Evolutionary conservation across 306 rosid genomes (phyloP).

Genomic region (Quercus engelmannii): DNA sequence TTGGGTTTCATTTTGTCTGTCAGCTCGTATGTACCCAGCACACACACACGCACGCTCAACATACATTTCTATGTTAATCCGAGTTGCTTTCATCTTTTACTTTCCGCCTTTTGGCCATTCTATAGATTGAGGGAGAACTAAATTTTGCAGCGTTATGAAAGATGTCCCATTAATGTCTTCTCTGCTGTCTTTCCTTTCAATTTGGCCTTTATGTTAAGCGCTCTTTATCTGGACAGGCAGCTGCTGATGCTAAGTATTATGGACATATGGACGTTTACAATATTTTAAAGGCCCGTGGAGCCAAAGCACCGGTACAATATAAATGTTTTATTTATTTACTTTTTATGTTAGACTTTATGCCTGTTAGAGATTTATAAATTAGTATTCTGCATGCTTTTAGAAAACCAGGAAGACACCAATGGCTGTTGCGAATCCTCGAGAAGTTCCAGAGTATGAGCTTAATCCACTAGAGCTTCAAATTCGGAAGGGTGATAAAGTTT

Average conservation of each 20-base stretch:
- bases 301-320: conserved; percentile 75
- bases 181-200: background rate
- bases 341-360: background rate
- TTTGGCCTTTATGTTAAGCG: background rate
- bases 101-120: too few relatives aligned
- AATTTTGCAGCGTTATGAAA: background rate
- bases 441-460: conserved; percentile 99
- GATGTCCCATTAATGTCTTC: background rate
- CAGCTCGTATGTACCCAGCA: too few relatives aligned
- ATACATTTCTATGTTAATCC: too few relatives aligned
- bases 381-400: conserved; percentile 36
- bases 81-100: too few relatives aligned
- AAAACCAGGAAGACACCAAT: conserved; percentile 92
- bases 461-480: conserved; percentile 96
- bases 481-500: conserved; percentile 84
- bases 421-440: conserved; percentile 96
- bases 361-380: conserved; percentile 14
- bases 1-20: too few relatives aligned
- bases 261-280: conserved; percentile 73
- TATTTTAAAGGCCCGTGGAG: conserved; percentile 86
- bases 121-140: background rate
- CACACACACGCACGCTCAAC: too few relatives aligned
- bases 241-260: conserved; percentile 95
- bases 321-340: background rate
- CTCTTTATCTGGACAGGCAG: conserved; percentile 64